Evolutionary conservation across 768 basidiomycete genomes (phyloP), one percentile per base, ranked within the genome.

Genomic region (Tylopilus subfusipes): DNA sequence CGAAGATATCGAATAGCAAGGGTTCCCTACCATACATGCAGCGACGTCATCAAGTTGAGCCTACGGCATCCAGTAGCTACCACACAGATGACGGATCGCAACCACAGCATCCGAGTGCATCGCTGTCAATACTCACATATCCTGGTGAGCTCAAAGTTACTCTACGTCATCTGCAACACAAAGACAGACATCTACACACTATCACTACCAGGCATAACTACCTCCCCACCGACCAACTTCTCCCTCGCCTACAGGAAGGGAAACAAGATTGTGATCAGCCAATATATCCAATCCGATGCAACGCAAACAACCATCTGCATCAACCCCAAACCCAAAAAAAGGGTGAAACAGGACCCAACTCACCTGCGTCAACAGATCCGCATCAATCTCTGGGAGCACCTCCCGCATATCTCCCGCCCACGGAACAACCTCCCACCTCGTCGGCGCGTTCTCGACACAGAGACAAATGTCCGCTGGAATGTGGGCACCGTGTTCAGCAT

Each of bases 401-500:
- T 91, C 89, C 18, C 72, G 64, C 7, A 65, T 56, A 36, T 85
- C 83, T 6, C 80, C 82, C 24, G 78, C 72, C 67, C 72, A 76
- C 0, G 89, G 84, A 1, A 80, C 65, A 13, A 90, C 76, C 55
- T 86, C 81, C 84, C 86, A 90, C 49, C 76, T 77, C 34, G 88
- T 90, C 11, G 90, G 90, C 11, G 79, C 69, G 65, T 91, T 88
- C 58, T 80, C 82, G 49, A 92, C 83, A 55, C 81, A 88, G 16
- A 91, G 72, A 65, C 91, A 93, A 36, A 93, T 77, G 59, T 93
- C 91, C 58, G 85, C 80, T 1, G 90, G 90, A 2, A 93, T 77
- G 66, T 86, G 81, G 13, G 77, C 76, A 0, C 89, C 90, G 47
- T 92, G 83, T 43, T 85, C 84, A 4, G 76, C 75, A 56, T 90